These are phyloP conservation scores for Nemania sp. DNA, from an alignment of 2,329 filamentous ascomycete genomes.

Conservation along the genomic window DNA sequence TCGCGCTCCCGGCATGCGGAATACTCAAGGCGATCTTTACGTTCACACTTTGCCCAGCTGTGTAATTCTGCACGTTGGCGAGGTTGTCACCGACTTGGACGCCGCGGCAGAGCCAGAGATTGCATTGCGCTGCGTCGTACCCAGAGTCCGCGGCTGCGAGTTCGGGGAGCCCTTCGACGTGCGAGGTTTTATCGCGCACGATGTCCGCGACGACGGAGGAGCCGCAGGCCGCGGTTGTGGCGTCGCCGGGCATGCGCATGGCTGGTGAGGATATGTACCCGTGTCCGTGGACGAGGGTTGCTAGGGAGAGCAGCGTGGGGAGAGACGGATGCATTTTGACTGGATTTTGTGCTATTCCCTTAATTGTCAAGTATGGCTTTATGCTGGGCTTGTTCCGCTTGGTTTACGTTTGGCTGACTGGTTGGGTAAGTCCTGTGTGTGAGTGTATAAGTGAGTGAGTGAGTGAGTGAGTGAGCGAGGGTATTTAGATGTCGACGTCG, in stretches of 20 bases:
- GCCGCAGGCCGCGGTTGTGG: slow-evolving; percentile 34
- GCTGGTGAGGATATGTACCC: slow-evolving; percentile 34
- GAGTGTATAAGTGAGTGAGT: not conserved
- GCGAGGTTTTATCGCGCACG: slow-evolving; percentile 36
- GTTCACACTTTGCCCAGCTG: slow-evolving; percentile 47
- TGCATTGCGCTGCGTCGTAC: slow-evolving; percentile 34
- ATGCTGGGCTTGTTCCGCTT: too few species aligned
- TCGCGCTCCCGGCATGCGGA: slow-evolving; percentile 51
- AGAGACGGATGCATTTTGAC: slow-evolving; percentile 33
- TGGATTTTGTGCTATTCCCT: not conserved
- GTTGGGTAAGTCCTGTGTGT: too few species aligned
- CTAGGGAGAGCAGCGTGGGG: slow-evolving; percentile 25
- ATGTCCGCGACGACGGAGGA: slow-evolving; percentile 32
- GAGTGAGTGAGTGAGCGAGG: not conserved
- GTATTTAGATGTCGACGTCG: not conserved
- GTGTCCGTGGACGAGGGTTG: slow-evolving; percentile 32
- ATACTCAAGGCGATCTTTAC: slow-evolving; percentile 49
- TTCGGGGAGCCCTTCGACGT: slow-evolving; percentile 40
- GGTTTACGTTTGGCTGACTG: too few species aligned
- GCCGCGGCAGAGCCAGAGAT: slow-evolving; percentile 47
- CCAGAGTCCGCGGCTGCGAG: slow-evolving; percentile 33
- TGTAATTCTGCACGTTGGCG: slow-evolving; percentile 43
- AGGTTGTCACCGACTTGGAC: slow-evolving; percentile 46
- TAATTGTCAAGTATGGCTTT: too few species aligned
- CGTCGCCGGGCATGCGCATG: slow-evolving; percentile 31